A percentile compares a stretch with the other conserved stretches of the same genome.
Evolutionary conservation across 2,329 filamentous ascomycete species (phyloP).

Genomic region (Fusarium humuli): DNA sequence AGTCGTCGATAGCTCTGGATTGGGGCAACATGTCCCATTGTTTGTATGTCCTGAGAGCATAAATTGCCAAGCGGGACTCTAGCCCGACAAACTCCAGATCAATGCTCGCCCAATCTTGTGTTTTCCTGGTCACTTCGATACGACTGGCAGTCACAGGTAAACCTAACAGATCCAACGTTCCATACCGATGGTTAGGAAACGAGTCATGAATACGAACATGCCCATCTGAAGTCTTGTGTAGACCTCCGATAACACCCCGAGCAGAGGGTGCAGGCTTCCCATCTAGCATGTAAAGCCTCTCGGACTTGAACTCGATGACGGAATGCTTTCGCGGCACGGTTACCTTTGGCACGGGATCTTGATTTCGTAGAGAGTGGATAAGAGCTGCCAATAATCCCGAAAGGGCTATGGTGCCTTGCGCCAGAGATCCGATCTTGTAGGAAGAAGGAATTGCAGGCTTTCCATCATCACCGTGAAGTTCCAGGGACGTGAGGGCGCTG

Average conservation of each 20-base stretch:
- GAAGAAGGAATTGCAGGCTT: background rate
- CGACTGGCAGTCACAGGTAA: background rate
- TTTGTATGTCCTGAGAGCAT: background rate
- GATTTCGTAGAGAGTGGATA: background rate
- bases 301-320: background rate
- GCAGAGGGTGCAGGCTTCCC: background rate
- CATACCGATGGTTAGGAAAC: background rate
- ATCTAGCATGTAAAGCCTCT: background rate
- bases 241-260: background rate
- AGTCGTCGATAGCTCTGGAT: background rate
- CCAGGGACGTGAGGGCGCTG: background rate
- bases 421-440: background rate
- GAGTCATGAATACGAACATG: slow-evolving; percentile 4
- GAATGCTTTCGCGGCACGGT: background rate
- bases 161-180: background rate
- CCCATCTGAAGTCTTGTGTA: background rate
- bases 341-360: background rate
- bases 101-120: background rate
- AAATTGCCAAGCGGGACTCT: background rate
- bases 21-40: slow-evolving; percentile 4
- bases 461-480: background rate
- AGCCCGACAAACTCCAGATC: background rate
- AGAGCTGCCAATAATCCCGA: background rate
- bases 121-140: background rate
- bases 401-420: background rate